Evolutionary conservation across 371 early-diverging fungal genomes (phyloP).

Genomic region (Mortierella sp.): DNA sequence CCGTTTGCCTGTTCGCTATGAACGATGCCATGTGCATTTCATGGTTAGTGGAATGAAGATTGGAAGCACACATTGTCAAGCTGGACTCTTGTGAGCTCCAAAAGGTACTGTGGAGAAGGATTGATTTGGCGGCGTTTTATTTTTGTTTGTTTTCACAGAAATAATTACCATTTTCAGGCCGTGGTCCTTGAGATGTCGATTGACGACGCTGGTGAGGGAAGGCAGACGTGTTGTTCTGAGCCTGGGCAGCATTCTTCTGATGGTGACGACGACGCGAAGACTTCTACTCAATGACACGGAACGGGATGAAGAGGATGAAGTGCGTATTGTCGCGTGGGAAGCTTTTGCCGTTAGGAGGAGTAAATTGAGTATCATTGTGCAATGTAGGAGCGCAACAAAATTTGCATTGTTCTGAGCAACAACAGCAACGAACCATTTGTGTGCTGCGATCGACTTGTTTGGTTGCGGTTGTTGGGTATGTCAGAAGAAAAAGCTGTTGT

Average conservation of each 20-base stretch:
- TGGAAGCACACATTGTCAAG: neutral
- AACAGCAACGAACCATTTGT: neutral
- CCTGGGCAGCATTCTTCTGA: conserved; percentile 31
- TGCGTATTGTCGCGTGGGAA: neutral
- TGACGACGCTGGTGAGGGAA: conserved; percentile 20
- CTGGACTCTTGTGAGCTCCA: no score
- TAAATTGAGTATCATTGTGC: neutral
- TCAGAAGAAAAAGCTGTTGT: neutral
- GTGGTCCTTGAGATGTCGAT: conserved; percentile 21
- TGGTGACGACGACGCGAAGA: conserved; percentile 40
- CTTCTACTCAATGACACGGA: conserved; percentile 15
- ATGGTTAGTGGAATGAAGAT: conserved; percentile 1
- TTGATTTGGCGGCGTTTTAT: conserved; percentile 12
- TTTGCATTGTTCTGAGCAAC: neutral
- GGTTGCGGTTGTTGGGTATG: neutral
- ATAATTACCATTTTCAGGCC: conserved; percentile 29
- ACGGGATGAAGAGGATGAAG: neutral
- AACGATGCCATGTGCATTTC: neutral
- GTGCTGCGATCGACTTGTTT: neutral
- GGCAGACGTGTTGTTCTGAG: conserved; percentile 1
- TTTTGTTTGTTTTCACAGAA: conserved; percentile 5
- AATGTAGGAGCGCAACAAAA: neutral
- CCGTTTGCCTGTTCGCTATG: conserved; percentile 15
- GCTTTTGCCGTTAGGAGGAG: neutral
- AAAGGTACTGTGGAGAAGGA: neutral